Conservation (phyloP, 768 basidiomycete species). For the Aureoboletus auriporus region DNA sequence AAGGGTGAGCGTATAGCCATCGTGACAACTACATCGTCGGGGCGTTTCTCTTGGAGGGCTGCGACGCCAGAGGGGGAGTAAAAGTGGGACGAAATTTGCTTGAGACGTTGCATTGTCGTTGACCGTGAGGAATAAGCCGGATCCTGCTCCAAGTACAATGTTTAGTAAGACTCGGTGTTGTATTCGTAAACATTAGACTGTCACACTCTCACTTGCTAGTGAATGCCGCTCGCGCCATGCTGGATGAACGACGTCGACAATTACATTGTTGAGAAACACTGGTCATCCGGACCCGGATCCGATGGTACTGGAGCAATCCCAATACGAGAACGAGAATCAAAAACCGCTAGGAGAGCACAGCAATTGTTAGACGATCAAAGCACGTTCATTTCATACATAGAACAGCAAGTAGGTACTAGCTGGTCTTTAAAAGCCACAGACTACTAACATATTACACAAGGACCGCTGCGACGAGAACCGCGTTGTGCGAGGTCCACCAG, state of each 20-base stretch:
- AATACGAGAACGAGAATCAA: too few relatives aligned
- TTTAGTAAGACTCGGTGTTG: too few relatives aligned
- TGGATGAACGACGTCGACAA: too few relatives aligned
- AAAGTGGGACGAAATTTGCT: slow-evolving; percentile 62
- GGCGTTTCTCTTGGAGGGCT: slow-evolving; percentile 52
- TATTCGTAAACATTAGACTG: too few relatives aligned
- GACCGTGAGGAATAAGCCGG: neutral
- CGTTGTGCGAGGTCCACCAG: neutral
- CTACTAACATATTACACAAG: slow-evolving; percentile 1
- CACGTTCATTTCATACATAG: neutral
- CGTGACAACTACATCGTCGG: slow-evolving; percentile 80
- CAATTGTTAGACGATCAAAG: too few relatives aligned
- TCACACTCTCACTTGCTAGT: too few relatives aligned
- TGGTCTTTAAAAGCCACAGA: too few relatives aligned
- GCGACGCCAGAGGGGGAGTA: slow-evolving; percentile 42
- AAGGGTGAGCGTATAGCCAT: slow-evolving; percentile 75
- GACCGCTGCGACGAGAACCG: neutral
- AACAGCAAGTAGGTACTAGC: neutral
- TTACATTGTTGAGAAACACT: too few relatives aligned
- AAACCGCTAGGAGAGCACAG: too few relatives aligned
- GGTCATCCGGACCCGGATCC: too few relatives aligned
- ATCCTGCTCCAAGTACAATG: neutral
- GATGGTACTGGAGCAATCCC: too few relatives aligned
- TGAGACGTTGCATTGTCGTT: slow-evolving; percentile 55
- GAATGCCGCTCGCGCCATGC: too few relatives aligned